Evolutionary conservation across 768 basidiomycete species (phyloP).

Genomic region (Strobilomyces confusus): DNA sequence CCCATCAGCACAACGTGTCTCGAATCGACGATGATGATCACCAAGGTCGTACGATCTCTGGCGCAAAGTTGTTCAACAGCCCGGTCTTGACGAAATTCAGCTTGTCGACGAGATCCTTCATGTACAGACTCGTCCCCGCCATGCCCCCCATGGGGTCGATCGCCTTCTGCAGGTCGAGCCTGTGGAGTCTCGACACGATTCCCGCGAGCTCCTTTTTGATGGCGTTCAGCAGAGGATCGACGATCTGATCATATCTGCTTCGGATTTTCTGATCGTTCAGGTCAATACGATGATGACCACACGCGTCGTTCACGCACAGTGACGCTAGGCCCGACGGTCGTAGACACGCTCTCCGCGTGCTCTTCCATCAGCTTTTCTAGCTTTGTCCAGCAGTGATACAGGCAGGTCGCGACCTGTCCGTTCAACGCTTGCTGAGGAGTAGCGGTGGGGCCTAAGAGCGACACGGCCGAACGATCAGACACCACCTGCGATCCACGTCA

Average conservation of each 20-base stretch:
- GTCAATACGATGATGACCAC: not conserved
- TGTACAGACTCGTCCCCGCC: constrained; percentile 66
- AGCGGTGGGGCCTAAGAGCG: constrained; percentile 70
- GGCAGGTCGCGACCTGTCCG: constrained; percentile 68
- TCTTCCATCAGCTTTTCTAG: constrained; percentile 25
- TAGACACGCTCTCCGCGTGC: constrained; percentile 40
- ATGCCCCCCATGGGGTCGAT: constrained; percentile 59
- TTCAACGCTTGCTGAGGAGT: constrained; percentile 79
- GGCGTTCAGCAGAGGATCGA: constrained; percentile 59
- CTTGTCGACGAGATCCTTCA: constrained; percentile 80
- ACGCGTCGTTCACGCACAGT: constrained; percentile 40
- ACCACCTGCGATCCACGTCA: constrained; percentile 44
- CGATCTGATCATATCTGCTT: constrained; percentile 48
- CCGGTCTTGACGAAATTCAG: constrained; percentile 77
- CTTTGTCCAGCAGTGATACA: constrained; percentile 35
- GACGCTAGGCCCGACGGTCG: constrained; percentile 52
- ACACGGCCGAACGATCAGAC: constrained; percentile 68
- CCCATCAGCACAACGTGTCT: constrained; percentile 1
- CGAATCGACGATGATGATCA: constrained; percentile 26
- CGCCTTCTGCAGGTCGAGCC: constrained; percentile 74
- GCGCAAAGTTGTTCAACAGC: constrained; percentile 70
- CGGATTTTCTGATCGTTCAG: constrained; percentile 19
- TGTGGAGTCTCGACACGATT: constrained; percentile 80
- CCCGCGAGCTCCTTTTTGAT: constrained; percentile 78
- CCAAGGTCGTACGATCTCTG: constrained; percentile 74